Evolutionary conservation across 2,329 filamentous ascomycete genomes (phyloP).

Genomic region (Pezicula radicicola): DNA sequence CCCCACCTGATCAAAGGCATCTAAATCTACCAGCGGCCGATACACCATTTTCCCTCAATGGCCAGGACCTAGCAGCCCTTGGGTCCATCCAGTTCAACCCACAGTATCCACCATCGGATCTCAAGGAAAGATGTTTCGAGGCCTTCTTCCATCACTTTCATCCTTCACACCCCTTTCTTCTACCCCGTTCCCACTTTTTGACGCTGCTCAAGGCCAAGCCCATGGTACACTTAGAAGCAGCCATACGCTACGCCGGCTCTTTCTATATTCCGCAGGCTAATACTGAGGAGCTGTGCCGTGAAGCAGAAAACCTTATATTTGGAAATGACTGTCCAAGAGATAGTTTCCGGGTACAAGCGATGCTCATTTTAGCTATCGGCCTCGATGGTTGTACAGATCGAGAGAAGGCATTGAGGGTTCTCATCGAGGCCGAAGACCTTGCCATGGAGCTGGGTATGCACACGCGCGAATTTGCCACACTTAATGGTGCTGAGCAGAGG

Average conservation of each 20-base stretch:
- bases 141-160: conserved; percentile 44
- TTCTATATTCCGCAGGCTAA: conserved; percentile 24
- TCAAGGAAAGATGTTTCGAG: conserved; percentile 24
- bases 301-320: conserved; percentile 20
- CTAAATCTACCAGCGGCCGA: conserved; percentile 16
- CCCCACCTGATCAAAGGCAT: conserved; percentile 22
- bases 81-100: conserved; percentile 11
- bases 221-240: conserved; percentile 21
- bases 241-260: conserved; percentile 25
- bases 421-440: conserved; percentile 65
- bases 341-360: conserved; percentile 67
- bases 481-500: conserved; percentile 60
- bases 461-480: conserved; percentile 60
- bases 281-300: conserved; percentile 14
- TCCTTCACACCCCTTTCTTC: conserved; percentile 53
- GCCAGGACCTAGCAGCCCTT: conserved; percentile 8
- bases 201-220: conserved; percentile 45
- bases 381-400: conserved; percentile 75
- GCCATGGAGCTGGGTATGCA: conserved; percentile 78
- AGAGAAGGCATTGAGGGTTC: conserved; percentile 62
- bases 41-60: conserved; percentile 15
- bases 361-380: conserved; percentile 73
- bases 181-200: conserved; percentile 50
- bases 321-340: conserved; percentile 21
- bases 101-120: conserved; percentile 31